Evolutionary conservation across 2,329 filamentous ascomycete genomes (phyloP).

Genomic region (Trichoderma atroviride): DNA sequence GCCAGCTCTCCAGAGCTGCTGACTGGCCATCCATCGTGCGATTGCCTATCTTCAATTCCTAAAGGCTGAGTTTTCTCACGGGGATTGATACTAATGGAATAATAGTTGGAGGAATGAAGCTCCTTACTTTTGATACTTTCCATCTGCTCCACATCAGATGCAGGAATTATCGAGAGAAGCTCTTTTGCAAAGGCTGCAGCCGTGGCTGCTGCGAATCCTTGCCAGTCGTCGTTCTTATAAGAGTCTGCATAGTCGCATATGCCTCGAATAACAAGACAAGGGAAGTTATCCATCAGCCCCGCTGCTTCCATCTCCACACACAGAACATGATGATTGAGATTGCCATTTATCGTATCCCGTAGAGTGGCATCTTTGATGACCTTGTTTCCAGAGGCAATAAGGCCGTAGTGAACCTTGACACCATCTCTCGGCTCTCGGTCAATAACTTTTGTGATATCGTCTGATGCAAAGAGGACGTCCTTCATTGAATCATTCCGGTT

Average conservation of each 20-base stretch:
- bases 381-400: slow-evolving; percentile 39
- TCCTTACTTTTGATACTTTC: neutral
- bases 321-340: slow-evolving; percentile 23
- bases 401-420: slow-evolving; percentile 29
- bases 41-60: neutral
- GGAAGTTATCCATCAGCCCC: slow-evolving; percentile 33
- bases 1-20: neutral
- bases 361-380: slow-evolving; percentile 41
- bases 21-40: neutral
- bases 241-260: slow-evolving; percentile 47
- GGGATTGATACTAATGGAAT: neutral
- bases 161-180: slow-evolving; percentile 1
- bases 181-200: slow-evolving; percentile 39
- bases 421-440: neutral
- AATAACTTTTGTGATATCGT: neutral
- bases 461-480: neutral
- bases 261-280: slow-evolving; percentile 43
- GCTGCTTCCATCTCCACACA: slow-evolving; percentile 41
- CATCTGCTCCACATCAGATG: neutral
- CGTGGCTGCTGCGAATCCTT: slow-evolving; percentile 39
- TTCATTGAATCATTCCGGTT: neutral
- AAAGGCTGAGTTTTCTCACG: neutral
- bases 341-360: slow-evolving; percentile 36
- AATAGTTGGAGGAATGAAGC: neutral
- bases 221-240: slow-evolving; percentile 45